phyloP scores from a whole-genome alignment of 495 filamentous ascomycete species.

The Tuber melanosporum region DNA sequence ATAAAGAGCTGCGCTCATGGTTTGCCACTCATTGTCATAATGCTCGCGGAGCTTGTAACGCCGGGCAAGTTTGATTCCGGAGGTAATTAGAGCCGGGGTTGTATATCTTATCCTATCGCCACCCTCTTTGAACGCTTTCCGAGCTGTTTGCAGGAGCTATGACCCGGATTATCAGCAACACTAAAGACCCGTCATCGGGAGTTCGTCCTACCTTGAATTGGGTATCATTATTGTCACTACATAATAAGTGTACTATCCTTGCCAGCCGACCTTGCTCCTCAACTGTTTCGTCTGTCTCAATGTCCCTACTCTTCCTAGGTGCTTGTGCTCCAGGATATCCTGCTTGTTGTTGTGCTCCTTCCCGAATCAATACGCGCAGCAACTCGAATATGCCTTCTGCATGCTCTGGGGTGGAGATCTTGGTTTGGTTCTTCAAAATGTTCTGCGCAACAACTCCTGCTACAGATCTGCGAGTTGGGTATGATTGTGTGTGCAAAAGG shows the following conservation, averaged over 20 bases:
- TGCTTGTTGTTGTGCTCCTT: conserved; percentile 75
- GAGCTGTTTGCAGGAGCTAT: conserved; percentile 75
- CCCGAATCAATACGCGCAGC: conserved; percentile 81
- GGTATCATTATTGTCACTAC: conserved; percentile 77
- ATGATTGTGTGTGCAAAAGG: conserved; percentile 84
- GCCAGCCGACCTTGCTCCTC: conserved; percentile 97
- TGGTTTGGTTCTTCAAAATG: conserved; percentile 70
- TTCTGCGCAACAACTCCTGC: conserved; percentile 77
- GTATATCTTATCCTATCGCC: conserved; percentile 95
- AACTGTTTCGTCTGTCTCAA: conserved; percentile 86
- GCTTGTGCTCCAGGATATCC: conserved; percentile 74
- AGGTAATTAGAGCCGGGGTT: conserved; percentile 85
- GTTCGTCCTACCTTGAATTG: conserved; percentile 63
- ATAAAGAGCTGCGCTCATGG: conserved; percentile 80
- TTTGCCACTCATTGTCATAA: conserved; percentile 89
- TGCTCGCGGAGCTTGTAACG: conserved; percentile 88
- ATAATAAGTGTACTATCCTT: conserved; percentile 78
- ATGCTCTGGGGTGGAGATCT: conserved; percentile 65
- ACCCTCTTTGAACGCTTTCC: conserved; percentile 82
- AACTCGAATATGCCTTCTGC: conserved; percentile 85
- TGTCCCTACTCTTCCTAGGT: conserved; percentile 58
- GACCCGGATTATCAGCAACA: conserved; percentile 39
- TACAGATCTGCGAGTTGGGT: conserved; percentile 81
- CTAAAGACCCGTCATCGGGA: not conserved
- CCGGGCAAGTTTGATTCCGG: conserved; percentile 79